Percentiles rank a stretch among this genome's conserved stretches.
phyloP scores from a whole-genome alignment of 2,329 filamentous ascomycete species.

The Ophiostoma fasciatum region DNA sequence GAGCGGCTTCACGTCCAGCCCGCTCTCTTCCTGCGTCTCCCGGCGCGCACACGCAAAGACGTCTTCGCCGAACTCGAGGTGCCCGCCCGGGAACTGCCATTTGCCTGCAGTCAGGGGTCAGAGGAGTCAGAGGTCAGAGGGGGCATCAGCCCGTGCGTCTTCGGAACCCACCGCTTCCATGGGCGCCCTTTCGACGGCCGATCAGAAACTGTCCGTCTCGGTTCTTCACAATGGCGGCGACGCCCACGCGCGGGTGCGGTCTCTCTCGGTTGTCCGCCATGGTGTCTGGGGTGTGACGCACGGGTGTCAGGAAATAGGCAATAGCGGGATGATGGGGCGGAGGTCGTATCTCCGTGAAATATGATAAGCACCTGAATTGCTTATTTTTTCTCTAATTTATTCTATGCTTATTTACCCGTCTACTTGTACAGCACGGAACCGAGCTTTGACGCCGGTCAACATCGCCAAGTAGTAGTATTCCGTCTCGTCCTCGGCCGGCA shows the following conservation, averaged over 20 bases:
- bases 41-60: slow-evolving; percentile 47
- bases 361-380: not conserved
- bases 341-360: no score
- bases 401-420: not conserved
- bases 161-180: slow-evolving; percentile 28
- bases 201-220: slow-evolving; percentile 28
- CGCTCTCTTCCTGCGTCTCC: slow-evolving; percentile 59
- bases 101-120: slow-evolving; percentile 8
- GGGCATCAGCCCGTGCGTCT: no score
- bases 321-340: no score
- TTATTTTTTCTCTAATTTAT: no score
- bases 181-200: slow-evolving; percentile 32
- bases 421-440: no score
- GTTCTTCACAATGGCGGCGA: slow-evolving; percentile 31
- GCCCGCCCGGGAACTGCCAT: slow-evolving; percentile 58
- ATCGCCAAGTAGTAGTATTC: slow-evolving; percentile 38
- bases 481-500: slow-evolving; percentile 24
- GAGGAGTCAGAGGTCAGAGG: not conserved
- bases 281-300: not conserved
- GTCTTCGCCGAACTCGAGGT: slow-evolving; percentile 55
- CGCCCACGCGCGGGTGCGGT: slow-evolving; percentile 26
- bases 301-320: no score
- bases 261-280: not conserved
- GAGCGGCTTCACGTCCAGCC: slow-evolving; percentile 36
- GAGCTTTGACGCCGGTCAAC: slow-evolving; percentile 29